Base-by-base conservation (phyloP, 495 filamentous ascomycete genomes). In the Cairneyella variabilis region DNA sequence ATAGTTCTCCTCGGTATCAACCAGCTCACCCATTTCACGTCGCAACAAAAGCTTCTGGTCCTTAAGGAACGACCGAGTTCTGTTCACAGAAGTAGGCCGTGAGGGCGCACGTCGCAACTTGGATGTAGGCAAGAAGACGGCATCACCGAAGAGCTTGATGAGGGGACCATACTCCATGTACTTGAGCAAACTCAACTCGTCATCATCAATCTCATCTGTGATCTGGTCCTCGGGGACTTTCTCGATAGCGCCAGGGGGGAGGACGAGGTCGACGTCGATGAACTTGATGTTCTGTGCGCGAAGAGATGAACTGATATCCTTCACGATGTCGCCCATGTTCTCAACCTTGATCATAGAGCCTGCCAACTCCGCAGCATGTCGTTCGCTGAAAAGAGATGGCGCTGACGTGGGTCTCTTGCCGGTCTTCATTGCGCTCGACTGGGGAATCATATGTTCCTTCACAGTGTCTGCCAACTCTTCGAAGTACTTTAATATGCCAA, bases 1-100 rank as follows among this genome's bases (percentile, higher is more conserved):
- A 68, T 97, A 99, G 61, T 88, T 83, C 62, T 92, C 89, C 69
- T 99, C 93, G 0, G 93, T 99, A 60, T 95, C 89, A 22, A 95
- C 79, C 51, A 97, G 64, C 66, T 99, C 93, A 57, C 83, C 87
- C 83, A 99, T 86, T 63, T 95, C 91, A 56, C 89, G 82, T 46
- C 91, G 83, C 51, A 97, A 67, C 36, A 84, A 83, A 48, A 91
- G 79, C 62, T 95, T 91, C 62, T 96, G 89, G 39, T 84, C 83
- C 62, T 84, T 84, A 6, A 84, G 78, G 57, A 96, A 89, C 0
- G 83, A 75, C 56, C 80, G 84, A 47, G 77, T 85, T 53, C 83
- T 76, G 65, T 85, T 89, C 25, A 91, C 69, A 28, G 88, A 83
- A 39, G 84, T 92, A 14, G 90, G 84, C 64, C 84, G 88, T 18